Evolutionary conservation across 805 yeast species (phyloP).

Genomic region (Wickerhamiella sergipiensis): DNA sequence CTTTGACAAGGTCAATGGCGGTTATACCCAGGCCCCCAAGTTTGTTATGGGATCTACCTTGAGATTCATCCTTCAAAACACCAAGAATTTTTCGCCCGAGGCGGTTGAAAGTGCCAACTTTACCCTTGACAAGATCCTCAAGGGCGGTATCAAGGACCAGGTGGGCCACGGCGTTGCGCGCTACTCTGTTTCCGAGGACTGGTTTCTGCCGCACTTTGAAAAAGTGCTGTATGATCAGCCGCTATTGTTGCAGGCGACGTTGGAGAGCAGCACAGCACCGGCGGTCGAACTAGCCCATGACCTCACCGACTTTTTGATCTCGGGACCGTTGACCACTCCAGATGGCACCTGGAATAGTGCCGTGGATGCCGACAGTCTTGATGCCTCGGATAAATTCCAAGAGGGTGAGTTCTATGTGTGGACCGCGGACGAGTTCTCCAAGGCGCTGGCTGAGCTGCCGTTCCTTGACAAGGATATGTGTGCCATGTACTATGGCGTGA

Average conservation of each 20-base stretch:
- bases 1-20: constrained; percentile 22
- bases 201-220: constrained; percentile 30
- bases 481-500: constrained; percentile 25
- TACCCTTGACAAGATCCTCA: constrained; percentile 21
- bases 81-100: constrained; percentile 8
- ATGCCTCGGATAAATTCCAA: constrained; percentile 11
- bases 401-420: constrained; percentile 28
- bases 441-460: constrained; percentile 17
- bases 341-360: constrained; percentile 23
- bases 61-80: constrained; percentile 15
- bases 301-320: constrained; percentile 9
- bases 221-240: constrained; percentile 29
- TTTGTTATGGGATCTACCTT: constrained; percentile 24
- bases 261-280: constrained; percentile 9
- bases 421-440: constrained; percentile 23
- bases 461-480: constrained; percentile 24
- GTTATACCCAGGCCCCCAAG: constrained; percentile 26
- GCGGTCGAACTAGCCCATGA: constrained; percentile 11
- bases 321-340: constrained; percentile 12
- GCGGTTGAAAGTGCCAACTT: constrained; percentile 15
- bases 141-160: constrained; percentile 28
- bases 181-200: constrained; percentile 27
- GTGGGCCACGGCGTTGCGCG: constrained; percentile 26
- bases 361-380: constrained; percentile 24
- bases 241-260: constrained; percentile 22